These are phyloP conservation scores for Aspergillus pseudoglaucus DNA, from an alignment of 2,329 filamentous ascomycete species.

Conservation along the genomic window DNA sequence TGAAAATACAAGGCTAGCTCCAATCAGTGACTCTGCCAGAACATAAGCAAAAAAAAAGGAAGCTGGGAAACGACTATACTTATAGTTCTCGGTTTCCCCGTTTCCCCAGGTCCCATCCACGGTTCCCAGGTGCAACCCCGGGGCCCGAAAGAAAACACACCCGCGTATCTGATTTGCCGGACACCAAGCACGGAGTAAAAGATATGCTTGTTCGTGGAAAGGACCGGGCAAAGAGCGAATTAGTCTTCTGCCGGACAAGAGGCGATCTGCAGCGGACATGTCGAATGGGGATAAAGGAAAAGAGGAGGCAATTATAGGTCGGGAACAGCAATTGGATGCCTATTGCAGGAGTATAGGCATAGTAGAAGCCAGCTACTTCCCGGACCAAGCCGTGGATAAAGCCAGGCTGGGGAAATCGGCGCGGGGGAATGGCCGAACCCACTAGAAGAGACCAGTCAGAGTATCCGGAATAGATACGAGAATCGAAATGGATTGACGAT, in stretches of 20 bases:
- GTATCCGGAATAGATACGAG: no score
- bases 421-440: no score
- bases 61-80: background rate
- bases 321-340: background rate
- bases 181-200: background rate
- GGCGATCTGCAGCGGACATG: background rate
- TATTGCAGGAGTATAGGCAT: background rate
- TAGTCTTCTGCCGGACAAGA: background rate
- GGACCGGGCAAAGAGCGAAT: background rate
- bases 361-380: no score
- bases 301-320: background rate
- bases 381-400: no score
- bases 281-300: background rate
- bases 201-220: background rate
- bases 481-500: no score
- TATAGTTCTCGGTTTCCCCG: background rate
- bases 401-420: no score
- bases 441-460: no score
- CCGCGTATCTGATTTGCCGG: conserved; percentile 8
- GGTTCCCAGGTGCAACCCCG: background rate
- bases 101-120: background rate
- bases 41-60: background rate
- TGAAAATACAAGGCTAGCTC: background rate
- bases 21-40: background rate
- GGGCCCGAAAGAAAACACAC: conserved; percentile 3